phyloP scores from a whole-genome alignment of 2,329 filamentous ascomycete species.

The Parafenestella ontariensis region DNA sequence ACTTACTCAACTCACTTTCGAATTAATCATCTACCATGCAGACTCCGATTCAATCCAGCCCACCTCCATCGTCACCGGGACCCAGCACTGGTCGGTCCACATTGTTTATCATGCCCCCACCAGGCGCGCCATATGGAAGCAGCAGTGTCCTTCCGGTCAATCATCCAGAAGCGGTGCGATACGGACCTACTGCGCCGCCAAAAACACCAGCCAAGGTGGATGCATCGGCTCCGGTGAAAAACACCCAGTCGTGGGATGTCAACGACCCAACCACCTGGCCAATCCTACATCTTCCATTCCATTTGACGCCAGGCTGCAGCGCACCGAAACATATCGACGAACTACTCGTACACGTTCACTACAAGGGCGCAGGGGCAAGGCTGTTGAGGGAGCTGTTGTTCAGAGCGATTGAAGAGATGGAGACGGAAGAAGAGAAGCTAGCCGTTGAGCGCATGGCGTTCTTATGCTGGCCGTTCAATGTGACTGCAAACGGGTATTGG shows the following conservation, averaged over 20 bases:
- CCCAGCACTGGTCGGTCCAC: no score
- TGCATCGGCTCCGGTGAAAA: neutral
- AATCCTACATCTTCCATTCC: neutral
- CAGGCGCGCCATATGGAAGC: no score
- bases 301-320: neutral
- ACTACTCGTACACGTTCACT: slow-evolving; percentile 1
- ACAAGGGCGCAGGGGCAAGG: neutral
- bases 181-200: neutral
- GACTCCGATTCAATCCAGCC: no score
- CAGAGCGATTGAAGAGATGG: neutral
- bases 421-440: neutral
- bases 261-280: slow-evolving; percentile 3
- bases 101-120: no score
- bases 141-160: no score
- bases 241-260: neutral
- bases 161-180: no score
- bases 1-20: no score
- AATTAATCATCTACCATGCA: no score
- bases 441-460: neutral
- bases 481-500: neutral
- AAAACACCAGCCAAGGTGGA: neutral
- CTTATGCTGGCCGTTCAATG: slow-evolving; percentile 6
- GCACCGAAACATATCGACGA: slow-evolving; percentile 2
- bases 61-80: no score
- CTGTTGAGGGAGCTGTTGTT: neutral